Conservation (phyloP, 805 yeast species). For the Ogataea salicorniae region DNA sequence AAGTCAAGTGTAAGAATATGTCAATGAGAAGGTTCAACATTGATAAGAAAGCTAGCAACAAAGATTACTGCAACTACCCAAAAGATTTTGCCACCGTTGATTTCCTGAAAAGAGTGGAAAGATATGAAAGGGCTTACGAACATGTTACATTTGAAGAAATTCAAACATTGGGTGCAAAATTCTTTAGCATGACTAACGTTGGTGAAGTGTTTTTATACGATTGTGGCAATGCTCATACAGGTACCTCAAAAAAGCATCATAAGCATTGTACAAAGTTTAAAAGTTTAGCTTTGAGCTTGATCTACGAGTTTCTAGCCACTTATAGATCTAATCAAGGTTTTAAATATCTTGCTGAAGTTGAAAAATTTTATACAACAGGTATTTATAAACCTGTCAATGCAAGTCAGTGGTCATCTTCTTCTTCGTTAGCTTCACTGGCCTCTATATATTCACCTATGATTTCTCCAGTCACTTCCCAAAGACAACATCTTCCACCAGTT, state of each 20-base stretch:
- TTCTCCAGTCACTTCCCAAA: background rate
- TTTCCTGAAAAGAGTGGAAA: slow-evolving; percentile 50
- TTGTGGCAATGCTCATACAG: slow-evolving; percentile 25
- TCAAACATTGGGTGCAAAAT: slow-evolving; percentile 19
- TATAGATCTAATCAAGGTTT: slow-evolving; percentile 31
- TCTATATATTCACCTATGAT: background rate
- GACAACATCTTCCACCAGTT: background rate
- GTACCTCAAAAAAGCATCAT: slow-evolving; percentile 25
- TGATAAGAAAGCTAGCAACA: slow-evolving; percentile 56
- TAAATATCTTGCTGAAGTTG: slow-evolving; percentile 28
- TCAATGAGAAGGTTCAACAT: slow-evolving; percentile 54
- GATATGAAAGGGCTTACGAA: slow-evolving; percentile 41
- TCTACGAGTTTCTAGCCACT: slow-evolving; percentile 29
- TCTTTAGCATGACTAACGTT: slow-evolving; percentile 30
- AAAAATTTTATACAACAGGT: slow-evolving; percentile 26
- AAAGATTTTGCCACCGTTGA: slow-evolving; percentile 51
- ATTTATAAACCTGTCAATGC: slow-evolving; percentile 24
- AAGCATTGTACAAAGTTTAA: slow-evolving; percentile 21
- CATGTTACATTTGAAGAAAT: slow-evolving; percentile 33
- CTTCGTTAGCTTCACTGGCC: background rate
- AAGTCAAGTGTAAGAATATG: slow-evolving; percentile 52
- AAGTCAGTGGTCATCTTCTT: slow-evolving; percentile 11
- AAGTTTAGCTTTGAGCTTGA: slow-evolving; percentile 22
- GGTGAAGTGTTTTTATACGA: slow-evolving; percentile 33
- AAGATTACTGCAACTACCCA: slow-evolving; percentile 52